Base-by-base conservation (phyloP, 2,329 filamentous ascomycete species). In the Shiraia bambusicola region DNA sequence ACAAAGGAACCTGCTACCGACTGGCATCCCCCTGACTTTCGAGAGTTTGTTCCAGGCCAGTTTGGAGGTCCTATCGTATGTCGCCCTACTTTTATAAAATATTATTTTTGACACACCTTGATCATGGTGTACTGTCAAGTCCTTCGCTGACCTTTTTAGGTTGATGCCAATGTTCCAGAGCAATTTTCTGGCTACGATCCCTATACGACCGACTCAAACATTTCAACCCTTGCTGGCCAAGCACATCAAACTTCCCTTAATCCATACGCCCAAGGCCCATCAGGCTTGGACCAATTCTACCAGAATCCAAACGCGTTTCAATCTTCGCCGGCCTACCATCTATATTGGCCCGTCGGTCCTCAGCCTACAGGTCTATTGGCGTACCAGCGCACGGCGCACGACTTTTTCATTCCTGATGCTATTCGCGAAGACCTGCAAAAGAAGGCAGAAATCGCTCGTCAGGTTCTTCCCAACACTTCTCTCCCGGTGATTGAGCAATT, bases 381-480 rank as follows among this genome's bases (percentile, higher is more conserved):
- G 2, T 95, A 95, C 62, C 92, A 98, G 65, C 83, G 88, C 45
- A 84, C 86, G 42, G 83, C 88, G 2, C 88, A 94, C 61, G 91
- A 97, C 62, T 88, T 97, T 52, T 98, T 98, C 68, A 80, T 97
- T 29, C 83, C 89, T 1, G 91, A 95, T 59, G 84, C 88, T 45
- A 70, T 95, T 6, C 81, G 93, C 40, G 88, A 96, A 70, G 90
- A 96, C 24, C 72, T 95, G 49, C 89, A 95, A 62, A 89, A 87
- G 70, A 95, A 92, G 70, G 78, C 86, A 1, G 91, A 95, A 59
- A 88, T 92, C 19, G 82, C 88, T 4, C 77, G 88, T 39, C 92
- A 96, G 66, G 85, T 88, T 6, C 81, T 96, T 53, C 87, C 89
- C 28, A 94, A 82, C 58, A 81, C 86, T 29, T 83, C 88, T 44